Evolutionary conservation across 2,329 filamentous ascomycete genomes (phyloP), one percentile per base, ranked within the genome.

Genomic region (Penicillium hordei): DNA sequence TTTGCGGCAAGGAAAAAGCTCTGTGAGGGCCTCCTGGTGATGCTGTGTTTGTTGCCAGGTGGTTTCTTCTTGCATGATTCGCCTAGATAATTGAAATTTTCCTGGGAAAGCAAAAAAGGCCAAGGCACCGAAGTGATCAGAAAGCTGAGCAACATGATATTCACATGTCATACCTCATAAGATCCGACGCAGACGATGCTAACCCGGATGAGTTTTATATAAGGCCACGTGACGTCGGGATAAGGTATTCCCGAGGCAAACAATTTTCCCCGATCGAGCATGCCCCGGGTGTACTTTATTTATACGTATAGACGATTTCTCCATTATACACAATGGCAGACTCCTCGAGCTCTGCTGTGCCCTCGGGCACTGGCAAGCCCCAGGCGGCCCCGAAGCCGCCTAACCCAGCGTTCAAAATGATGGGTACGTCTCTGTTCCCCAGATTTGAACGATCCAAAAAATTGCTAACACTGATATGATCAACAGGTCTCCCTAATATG

Each of bases 401-500:
- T 49, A 93, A 93, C 76, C 89, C 88, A 43, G 89, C 86, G 53
- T 84, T 91, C 68, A 85, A 85, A 62, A 89, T 90, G 83, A 86
- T 94, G 78, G 81, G 80, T 80, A 73, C 58, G 69, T 65, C 23
- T 34, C 31, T 25, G 39, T 48, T 38, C 53, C 40, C 27, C 43
- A 31, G 29, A 23, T 33, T 33, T 48, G 8, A 33, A 43, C 10
- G 12, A 10, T 19, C 39, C 29, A 17, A 39, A 42, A 21, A 21
- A n/a, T 48, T 43, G 55, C 64, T 67, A 60, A 67, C 44, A 38
- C 19, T 45, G 42, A 17, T 39, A 42, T 52, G 19, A 45, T 42
- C 21, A 48, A 57, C 57, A 88, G 93, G 93, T 57, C 80, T 99
- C 58, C 93, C 93, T 50, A 89, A 88, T 65, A 85, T 97, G 60